phyloP scores from a whole-genome alignment of 805 yeast genomes.

The Nakazawaea peltata region DNA sequence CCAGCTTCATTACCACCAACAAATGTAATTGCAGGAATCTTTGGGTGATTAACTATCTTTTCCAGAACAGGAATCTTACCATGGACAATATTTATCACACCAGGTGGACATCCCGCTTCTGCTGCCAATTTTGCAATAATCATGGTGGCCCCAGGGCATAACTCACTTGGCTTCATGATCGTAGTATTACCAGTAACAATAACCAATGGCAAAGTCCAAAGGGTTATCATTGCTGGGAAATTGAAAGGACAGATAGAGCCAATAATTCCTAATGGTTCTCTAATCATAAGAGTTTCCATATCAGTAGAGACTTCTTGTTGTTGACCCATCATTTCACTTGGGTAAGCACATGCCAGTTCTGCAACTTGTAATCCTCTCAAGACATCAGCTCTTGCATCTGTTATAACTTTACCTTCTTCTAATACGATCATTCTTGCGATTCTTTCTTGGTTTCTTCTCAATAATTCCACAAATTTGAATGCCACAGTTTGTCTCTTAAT shows the following conservation, averaged over 20 bases:
- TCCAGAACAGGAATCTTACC: slow-evolving; percentile 69
- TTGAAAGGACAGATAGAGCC: slow-evolving; percentile 77
- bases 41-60: slow-evolving; percentile 60
- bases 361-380: slow-evolving; percentile 74
- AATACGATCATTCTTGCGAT: slow-evolving; percentile 56
- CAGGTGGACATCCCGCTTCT: slow-evolving; percentile 72
- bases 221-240: slow-evolving; percentile 80
- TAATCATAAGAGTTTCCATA: slow-evolving; percentile 72
- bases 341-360: slow-evolving; percentile 62
- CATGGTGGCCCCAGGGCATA: slow-evolving; percentile 76
- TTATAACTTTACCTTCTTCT: slow-evolving; percentile 73
- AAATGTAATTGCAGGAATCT: slow-evolving; percentile 70
- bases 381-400: slow-evolving; percentile 71
- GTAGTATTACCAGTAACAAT: slow-evolving; percentile 70
- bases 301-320: slow-evolving; percentile 61
- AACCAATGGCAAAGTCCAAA: slow-evolving; percentile 57
- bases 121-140: slow-evolving; percentile 63
- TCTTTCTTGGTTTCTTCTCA: slow-evolving; percentile 59
- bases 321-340: slow-evolving; percentile 56
- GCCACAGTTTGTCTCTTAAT: slow-evolving; percentile 54
- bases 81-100: slow-evolving; percentile 65
- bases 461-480: slow-evolving; percentile 58
- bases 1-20: slow-evolving; percentile 81
- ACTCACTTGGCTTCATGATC: slow-evolving; percentile 62
- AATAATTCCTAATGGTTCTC: slow-evolving; percentile 69